Conservation (phyloP, 106 monocot species). For the Agapanthus africanus region DNA sequence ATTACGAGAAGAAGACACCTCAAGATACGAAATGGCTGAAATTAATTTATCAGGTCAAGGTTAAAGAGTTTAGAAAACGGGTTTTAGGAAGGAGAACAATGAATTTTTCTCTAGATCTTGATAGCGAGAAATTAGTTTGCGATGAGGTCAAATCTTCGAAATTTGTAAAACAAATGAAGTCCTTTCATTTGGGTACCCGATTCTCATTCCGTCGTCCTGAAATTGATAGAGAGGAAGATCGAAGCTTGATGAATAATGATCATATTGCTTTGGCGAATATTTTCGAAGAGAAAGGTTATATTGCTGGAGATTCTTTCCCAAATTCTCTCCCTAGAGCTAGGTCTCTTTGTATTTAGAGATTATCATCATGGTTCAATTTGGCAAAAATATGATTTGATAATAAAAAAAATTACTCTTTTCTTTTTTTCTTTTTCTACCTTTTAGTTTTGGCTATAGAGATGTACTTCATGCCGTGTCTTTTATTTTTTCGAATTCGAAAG, state of each 20-base stretch:
- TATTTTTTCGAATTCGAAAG: background rate
- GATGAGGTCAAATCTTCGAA: background rate
- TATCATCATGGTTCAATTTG: too few species aligned
- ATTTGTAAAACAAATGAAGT: background rate
- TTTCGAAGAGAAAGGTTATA: background rate
- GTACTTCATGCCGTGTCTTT: background rate
- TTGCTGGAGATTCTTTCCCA: background rate
- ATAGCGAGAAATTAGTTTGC: background rate
- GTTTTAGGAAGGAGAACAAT: background rate
- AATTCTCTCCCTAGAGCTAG: background rate
- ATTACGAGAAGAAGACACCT: background rate
- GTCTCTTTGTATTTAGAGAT: background rate
- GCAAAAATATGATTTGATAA: background rate
- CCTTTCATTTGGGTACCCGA: background rate
- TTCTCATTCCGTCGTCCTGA: background rate
- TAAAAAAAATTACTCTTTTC: too few species aligned
- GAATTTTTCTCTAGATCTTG: too few species aligned
- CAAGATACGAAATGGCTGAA: background rate
- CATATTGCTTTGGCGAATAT: background rate
- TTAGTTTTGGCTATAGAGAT: background rate
- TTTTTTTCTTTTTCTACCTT: too few species aligned
- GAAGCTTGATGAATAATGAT: background rate
- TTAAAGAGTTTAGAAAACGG: background rate
- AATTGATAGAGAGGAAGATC: background rate
- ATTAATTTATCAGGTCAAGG: conserved; percentile 2